Conservation (phyloP, 139 green algal genomes). For the Tetradesmus obliquus region DNA sequence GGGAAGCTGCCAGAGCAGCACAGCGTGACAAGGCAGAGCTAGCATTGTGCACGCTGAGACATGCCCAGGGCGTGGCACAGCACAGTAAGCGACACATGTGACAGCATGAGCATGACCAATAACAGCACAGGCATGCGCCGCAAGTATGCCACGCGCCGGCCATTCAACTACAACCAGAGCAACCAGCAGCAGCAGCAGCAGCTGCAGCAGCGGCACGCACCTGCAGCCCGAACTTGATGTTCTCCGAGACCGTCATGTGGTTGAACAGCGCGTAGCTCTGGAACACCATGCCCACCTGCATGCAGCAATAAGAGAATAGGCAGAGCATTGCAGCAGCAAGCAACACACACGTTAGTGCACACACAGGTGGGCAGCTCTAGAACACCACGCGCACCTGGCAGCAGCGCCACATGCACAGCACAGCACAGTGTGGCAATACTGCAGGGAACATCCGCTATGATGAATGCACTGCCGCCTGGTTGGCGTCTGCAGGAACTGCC, state of each 20-base stretch:
- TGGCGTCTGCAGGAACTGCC: no score
- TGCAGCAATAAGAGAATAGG: background rate
- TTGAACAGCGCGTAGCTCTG: slow-evolving; percentile 94
- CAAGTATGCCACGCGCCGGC: no score
- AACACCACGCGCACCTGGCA: slow-evolving; percentile 89
- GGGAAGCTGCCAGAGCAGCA: background rate
- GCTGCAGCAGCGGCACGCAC: slow-evolving; percentile 42
- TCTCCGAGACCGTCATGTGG: slow-evolving; percentile 92
- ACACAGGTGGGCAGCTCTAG: slow-evolving; percentile 74
- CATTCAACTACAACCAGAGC: no score
- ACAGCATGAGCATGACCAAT: no score
- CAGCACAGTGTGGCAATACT: background rate
- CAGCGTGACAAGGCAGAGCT: background rate
- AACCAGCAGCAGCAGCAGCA: background rate
- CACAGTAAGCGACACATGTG: no score
- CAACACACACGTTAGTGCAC: background rate
- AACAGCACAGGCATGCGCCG: no score
- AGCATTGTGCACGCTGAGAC: no score
- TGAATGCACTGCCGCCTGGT: no score
- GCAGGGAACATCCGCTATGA: no score
- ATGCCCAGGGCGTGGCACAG: no score
- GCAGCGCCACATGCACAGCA: background rate
- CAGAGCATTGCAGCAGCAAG: background rate
- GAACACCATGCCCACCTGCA: slow-evolving; percentile 90
- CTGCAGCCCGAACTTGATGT: slow-evolving; percentile 90